These are phyloP conservation scores for Cetradonia linearis DNA, from an alignment of 495 filamentous ascomycete species.

Conservation along the genomic window DNA sequence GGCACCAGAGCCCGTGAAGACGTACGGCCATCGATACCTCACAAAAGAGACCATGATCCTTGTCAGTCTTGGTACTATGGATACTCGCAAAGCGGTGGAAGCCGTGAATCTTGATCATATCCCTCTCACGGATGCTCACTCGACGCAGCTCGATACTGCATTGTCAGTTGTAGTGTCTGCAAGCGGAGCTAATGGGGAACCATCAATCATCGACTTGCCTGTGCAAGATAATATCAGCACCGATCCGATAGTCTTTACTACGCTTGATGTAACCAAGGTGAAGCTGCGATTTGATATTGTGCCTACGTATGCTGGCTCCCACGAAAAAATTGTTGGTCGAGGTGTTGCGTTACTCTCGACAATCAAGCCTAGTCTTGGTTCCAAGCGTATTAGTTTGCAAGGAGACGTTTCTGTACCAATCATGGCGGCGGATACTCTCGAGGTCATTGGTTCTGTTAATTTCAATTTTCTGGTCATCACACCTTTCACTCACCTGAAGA, in stretches of 20 bases:
- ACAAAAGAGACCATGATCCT: slow-evolving; percentile 80
- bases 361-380: slow-evolving; percentile 69
- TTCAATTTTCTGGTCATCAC: slow-evolving; percentile 96
- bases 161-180: slow-evolving; percentile 89
- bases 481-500: slow-evolving; percentile 85
- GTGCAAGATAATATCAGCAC: slow-evolving; percentile 89
- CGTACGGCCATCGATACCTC: slow-evolving; percentile 92
- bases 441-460: slow-evolving; percentile 86
- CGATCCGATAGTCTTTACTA: slow-evolving; percentile 81
- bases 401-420: slow-evolving; percentile 92
- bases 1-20: slow-evolving; percentile 67
- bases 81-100: slow-evolving; percentile 67
- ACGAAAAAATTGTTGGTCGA: slow-evolving; percentile 80
- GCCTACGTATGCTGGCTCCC: slow-evolving; percentile 89
- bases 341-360: slow-evolving; percentile 82
- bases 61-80: slow-evolving; percentile 89
- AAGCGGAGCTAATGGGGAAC: slow-evolving; percentile 72
- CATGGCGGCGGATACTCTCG: slow-evolving; percentile 65
- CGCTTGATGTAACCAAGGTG: slow-evolving; percentile 66
- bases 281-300: slow-evolving; percentile 91
- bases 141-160: slow-evolving; percentile 86
- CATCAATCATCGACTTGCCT: slow-evolving; percentile 81
- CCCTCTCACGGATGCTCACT: slow-evolving; percentile 74
- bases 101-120: slow-evolving; percentile 86
- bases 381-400: slow-evolving; percentile 73